Evolutionary conservation across 1,139 yeast genomes (phyloP), one percentile per base, ranked within the genome.

Genomic region (Groenewaldozyma auringiensis): DNA sequence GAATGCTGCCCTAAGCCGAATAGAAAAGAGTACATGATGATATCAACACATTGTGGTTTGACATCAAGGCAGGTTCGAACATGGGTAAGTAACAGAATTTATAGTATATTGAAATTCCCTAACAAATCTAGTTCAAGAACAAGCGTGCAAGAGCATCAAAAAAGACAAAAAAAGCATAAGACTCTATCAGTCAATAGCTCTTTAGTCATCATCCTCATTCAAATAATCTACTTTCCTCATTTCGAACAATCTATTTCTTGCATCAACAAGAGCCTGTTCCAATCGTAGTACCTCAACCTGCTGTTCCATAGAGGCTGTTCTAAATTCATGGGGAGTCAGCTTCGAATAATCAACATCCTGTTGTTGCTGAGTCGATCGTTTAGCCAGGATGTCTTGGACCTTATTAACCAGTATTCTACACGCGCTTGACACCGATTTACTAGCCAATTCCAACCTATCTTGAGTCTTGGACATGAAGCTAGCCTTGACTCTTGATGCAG

Each of bases 231-330:
- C 81, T 65, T 83, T 84, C 64, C 96, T 74, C 53, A 87, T 87
- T 56, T 85, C 95, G 31, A 94, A 94, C 51, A 87, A 70, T 58
- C 85, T 76, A 66, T 83, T 85, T 62, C 96, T 75, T 0, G 96
- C 94, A 11, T 77, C 63, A 44, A 69, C 68, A 55, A 86, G 70
- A 49, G 81, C 76, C 56, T 85, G 85, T 59, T 87, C 96, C 51
- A 87, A 69, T 64, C 85, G 84, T 64, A 87, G 72, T 41, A 87
- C 88, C 62, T 85, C 89, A 13, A 88, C 95, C 63, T 87, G 96
- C 64, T 87, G 96, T 59, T 87, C 95, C 95, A 87, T 86, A 60
- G 89, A 94, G 25, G 79, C 75, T 0, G 94, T 84, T 65, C 84
- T 84, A 56, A 87, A 87, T 63, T 86, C 95, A 60, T 85, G 87